phyloP scores from a whole-genome alignment of 164 flowering plant genomes.

The Chloranthus sessilifolius region DNA sequence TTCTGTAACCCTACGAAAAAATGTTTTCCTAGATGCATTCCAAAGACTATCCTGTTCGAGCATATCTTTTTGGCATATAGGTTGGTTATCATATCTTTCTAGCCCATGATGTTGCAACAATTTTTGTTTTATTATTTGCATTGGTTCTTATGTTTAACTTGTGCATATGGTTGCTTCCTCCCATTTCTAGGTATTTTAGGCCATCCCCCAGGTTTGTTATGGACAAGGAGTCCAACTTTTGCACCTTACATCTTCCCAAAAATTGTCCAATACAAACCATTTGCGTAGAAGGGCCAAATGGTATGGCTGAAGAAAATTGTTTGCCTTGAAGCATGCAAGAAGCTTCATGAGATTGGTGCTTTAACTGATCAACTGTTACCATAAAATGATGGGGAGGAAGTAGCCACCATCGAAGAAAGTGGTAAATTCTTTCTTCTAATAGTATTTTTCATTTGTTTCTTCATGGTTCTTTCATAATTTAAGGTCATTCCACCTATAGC shows the following conservation, averaged over 20 bases:
- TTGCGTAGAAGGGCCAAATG: conserved; percentile 31
- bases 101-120: no score
- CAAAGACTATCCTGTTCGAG: no score
- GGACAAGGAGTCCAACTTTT: conserved; percentile 29
- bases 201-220: conserved; percentile 56
- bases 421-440: conserved; percentile 33
- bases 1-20: no score
- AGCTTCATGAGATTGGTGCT: conserved; percentile 72
- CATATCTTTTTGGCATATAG: no score
- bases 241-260: conserved; percentile 65
- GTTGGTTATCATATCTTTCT: no score
- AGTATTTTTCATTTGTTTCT: no score
- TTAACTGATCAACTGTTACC: conserved; percentile 79
- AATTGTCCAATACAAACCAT: conserved; percentile 61
- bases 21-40: no score
- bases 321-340: conserved; percentile 77
- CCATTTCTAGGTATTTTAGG: conserved; percentile 55
- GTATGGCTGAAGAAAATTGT: conserved; percentile 50
- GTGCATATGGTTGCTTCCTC: not conserved
- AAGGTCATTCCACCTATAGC: no score
- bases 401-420: conserved; percentile 23
- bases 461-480: not conserved
- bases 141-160: no score
- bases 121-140: no score
- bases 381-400: conserved; percentile 40